Evolutionary conservation across 2,329 filamentous ascomycete species (phyloP).

Genomic region (Periconia sp.): DNA sequence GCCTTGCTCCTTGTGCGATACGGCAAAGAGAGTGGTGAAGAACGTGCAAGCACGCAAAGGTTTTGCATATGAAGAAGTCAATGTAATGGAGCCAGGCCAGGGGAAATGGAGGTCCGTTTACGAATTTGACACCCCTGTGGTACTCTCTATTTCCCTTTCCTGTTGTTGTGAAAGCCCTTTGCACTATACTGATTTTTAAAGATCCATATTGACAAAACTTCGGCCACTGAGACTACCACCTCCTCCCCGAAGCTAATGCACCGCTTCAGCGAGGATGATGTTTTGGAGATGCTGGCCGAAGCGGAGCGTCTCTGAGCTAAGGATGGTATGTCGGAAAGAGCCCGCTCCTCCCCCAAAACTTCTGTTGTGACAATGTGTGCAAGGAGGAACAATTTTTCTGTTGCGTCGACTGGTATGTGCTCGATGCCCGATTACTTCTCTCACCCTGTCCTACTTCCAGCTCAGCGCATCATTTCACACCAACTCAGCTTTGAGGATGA

Average conservation of each 20-base stretch:
- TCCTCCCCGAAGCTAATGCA: conserved; percentile 76
- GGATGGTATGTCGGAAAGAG: not conserved
- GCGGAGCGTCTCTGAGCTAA: conserved; percentile 23
- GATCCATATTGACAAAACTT: conserved; percentile 63
- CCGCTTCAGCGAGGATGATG: conserved; percentile 67
- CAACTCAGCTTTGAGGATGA: conserved; percentile 26
- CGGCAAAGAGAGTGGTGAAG: conserved; percentile 68
- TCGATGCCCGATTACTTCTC: too few relatives aligned
- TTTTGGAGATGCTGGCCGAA: conserved; percentile 69
- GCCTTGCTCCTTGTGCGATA: conserved; percentile 70
- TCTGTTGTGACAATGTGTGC: not conserved
- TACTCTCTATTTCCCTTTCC: conserved; percentile 41
- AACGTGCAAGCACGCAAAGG: conserved; percentile 67
- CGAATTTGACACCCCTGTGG: conserved; percentile 80
- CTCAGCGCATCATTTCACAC: not conserved
- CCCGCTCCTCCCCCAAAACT: not conserved
- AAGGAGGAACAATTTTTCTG: conserved; percentile 18
- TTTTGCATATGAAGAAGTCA: conserved; percentile 69
- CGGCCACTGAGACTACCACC: conserved; percentile 54
- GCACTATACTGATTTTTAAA: conserved; percentile 33
- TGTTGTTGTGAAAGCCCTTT: not conserved
- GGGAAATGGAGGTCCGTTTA: conserved; percentile 72
- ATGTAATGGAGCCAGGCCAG: conserved; percentile 66
- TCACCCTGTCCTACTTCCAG: not conserved
- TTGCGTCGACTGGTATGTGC: too few relatives aligned